Evolutionary conservation across 169 alveolate genomes (phyloP).

Genomic region (Perkinsus olseni): DNA sequence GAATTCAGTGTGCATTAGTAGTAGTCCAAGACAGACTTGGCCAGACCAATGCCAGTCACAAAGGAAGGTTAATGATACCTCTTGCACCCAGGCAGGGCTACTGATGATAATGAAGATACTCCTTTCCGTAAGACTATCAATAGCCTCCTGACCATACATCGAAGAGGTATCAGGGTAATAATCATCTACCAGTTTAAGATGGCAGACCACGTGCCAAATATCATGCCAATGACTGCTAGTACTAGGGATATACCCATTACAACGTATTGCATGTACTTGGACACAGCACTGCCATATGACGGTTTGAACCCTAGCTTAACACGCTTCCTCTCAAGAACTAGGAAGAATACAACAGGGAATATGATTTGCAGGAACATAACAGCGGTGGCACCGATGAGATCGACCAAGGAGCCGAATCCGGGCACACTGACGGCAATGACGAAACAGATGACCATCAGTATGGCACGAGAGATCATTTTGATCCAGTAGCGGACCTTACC

Average conservation of each 20-base stretch:
- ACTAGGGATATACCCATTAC: background rate
- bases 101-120: too few species aligned
- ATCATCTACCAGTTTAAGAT: background rate
- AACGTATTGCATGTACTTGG: background rate
- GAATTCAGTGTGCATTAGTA: background rate
- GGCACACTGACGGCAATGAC: background rate
- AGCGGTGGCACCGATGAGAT: background rate
- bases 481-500: background rate
- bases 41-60: background rate
- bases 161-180: too few species aligned
- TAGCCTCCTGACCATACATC: too few species aligned
- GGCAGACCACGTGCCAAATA: background rate
- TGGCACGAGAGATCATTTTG: background rate
- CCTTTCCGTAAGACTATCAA: background rate
- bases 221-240: background rate
- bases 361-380: background rate
- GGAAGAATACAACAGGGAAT: background rate
- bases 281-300: background rate
- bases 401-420: background rate
- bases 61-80: background rate
- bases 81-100: too few species aligned
- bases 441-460: background rate
- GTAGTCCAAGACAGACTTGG: background rate
- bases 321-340: background rate
- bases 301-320: background rate